These are phyloP conservation scores for Aspergillus sp. DNA, from an alignment of 2,329 filamentous ascomycete genomes.

Conservation along the genomic window DNA sequence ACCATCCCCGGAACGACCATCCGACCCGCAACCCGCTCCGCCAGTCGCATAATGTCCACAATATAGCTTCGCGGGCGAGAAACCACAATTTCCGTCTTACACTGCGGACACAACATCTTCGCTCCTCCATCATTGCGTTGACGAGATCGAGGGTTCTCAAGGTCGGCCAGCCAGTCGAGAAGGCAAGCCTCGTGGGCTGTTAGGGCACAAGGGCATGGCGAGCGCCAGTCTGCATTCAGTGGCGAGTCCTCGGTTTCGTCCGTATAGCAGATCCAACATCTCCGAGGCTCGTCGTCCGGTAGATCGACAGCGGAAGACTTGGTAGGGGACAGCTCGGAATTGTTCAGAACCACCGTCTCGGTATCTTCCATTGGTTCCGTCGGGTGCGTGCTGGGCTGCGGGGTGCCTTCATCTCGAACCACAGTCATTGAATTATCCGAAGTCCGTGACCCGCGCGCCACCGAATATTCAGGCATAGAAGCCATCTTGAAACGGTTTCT, in stretches of 20 bases:
- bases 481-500: constrained; percentile 20
- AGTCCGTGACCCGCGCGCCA: constrained; percentile 19
- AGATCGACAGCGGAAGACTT: constrained; percentile 8
- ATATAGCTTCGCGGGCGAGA: constrained; percentile 65
- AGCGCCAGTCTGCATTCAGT: constrained; percentile 63
- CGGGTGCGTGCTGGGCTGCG: constrained; percentile 2
- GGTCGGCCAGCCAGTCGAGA: constrained; percentile 86
- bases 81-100: constrained; percentile 71
- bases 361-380: constrained; percentile 16
- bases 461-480: constrained; percentile 25
- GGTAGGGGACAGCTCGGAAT: constrained; percentile 10
- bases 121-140: constrained; percentile 44
- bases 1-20: constrained; percentile 60
- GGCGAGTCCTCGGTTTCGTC: constrained; percentile 56
- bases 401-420: constrained; percentile 8
- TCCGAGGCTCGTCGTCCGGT: constrained; percentile 35
- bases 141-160: constrained; percentile 56
- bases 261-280: constrained; percentile 63
- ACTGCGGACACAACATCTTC: constrained; percentile 76
- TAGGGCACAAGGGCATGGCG: constrained; percentile 82
- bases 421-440: constrained; percentile 17
- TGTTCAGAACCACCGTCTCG: constrained; percentile 26
- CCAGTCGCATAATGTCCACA: constrained; percentile 55
- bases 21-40: constrained; percentile 50
- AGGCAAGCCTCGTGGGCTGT: constrained; percentile 86